A percentile compares a stretch with the other conserved stretches of the same genome.
Evolutionary conservation across 345 rosid species (phyloP).

Genomic region (Stellera chamaejasme): DNA sequence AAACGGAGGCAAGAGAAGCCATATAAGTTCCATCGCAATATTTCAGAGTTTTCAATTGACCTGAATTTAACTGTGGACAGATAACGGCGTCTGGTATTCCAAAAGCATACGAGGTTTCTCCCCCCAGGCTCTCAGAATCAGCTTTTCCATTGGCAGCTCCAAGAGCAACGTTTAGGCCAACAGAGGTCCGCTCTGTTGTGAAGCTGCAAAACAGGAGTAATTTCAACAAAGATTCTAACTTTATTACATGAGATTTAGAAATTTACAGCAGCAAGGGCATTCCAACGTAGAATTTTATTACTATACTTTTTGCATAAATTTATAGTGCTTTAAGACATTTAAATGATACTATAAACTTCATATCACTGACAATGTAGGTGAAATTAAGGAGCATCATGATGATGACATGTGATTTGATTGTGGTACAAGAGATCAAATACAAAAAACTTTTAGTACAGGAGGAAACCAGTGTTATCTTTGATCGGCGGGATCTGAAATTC

Average conservation of each 20-base stretch:
- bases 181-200: conserved; percentile 49
- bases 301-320: too few species aligned
- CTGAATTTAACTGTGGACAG: conserved; percentile 42
- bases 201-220: conserved; percentile 43
- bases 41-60: conserved; percentile 64
- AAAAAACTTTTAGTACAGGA: too few species aligned
- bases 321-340: too few species aligned
- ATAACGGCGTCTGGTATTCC: conserved; percentile 40
- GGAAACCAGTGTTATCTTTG: too few species aligned
- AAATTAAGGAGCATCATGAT: too few species aligned
- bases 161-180: conserved; percentile 70
- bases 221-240: neutral
- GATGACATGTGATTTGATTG: too few species aligned
- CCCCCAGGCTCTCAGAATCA: conserved; percentile 17
- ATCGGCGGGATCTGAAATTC: too few species aligned
- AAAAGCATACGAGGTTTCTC: conserved; percentile 15
- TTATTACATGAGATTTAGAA: neutral
- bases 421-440: too few species aligned
- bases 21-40: conserved; percentile 45
- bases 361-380: too few species aligned
- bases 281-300: too few species aligned
- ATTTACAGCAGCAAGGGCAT: too few species aligned
- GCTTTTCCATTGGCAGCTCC: conserved; percentile 21
- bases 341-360: too few species aligned
- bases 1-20: conserved; percentile 49